Percentiles rank a stretch among this genome's conserved stretches.
Evolutionary conservation across 129 eudicot species (phyloP).

Genomic region (Apium graveolens): DNA sequence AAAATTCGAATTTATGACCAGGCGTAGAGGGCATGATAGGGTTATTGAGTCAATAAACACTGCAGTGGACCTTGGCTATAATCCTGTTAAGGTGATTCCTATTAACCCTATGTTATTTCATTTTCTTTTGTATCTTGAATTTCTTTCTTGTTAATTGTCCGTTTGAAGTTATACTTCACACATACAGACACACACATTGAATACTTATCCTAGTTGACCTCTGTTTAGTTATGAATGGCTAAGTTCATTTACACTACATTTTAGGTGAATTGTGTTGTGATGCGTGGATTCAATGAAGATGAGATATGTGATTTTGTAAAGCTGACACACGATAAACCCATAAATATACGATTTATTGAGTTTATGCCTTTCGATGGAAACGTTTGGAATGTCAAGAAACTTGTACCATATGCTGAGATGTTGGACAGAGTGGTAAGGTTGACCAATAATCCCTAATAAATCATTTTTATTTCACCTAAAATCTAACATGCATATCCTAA

Average conservation of each 20-base stretch:
- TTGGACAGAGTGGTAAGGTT: slow-evolving; percentile 94
- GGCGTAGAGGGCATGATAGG: slow-evolving; percentile 86
- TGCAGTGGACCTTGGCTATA: slow-evolving; percentile 73
- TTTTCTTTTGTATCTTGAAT: neutral
- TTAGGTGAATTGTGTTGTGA: slow-evolving; percentile 94
- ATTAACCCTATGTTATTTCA: neutral
- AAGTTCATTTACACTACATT: neutral
- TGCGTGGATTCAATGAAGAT: slow-evolving; percentile 98
- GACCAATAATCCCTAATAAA: slow-evolving; percentile 13
- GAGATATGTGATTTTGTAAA: slow-evolving; percentile 93
- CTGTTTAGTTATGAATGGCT: neutral
- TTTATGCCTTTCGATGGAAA: slow-evolving; percentile 99
- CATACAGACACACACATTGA: neutral
- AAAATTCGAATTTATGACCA: slow-evolving; percentile 88
- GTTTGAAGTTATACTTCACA: neutral
- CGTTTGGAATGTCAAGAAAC: slow-evolving; percentile 98
- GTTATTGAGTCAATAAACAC: slow-evolving; percentile 72
- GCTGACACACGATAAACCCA: slow-evolving; percentile 73
- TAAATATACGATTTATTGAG: slow-evolving; percentile 88
- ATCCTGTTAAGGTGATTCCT: slow-evolving; percentile 77
- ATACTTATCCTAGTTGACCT: neutral
- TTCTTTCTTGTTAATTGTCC: neutral
- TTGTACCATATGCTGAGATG: slow-evolving; percentile 87
- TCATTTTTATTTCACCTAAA: neutral
- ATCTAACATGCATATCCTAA: slow-evolving; percentile 5